phyloP scores from a whole-genome alignment of 2,329 filamentous ascomycete genomes.

The Exophiala spinifera region DNA sequence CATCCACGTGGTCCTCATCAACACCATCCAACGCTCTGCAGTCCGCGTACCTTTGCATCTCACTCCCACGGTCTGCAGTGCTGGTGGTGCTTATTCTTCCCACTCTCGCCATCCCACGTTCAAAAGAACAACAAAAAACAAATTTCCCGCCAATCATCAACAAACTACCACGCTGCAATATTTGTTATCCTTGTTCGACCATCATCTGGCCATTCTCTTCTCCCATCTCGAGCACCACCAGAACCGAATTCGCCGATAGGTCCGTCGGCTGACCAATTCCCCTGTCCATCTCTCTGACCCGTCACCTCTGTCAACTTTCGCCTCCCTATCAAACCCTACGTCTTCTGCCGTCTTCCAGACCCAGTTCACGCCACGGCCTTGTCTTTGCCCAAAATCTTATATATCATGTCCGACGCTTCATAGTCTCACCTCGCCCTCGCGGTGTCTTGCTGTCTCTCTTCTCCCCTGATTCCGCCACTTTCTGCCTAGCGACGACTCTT shows the following conservation, averaged over 20 bases:
- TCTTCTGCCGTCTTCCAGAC: background rate
- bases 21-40: background rate
- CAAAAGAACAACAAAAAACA: background rate
- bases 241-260: conserved; percentile 1
- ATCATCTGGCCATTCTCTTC: background rate
- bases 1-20: conserved; percentile 17
- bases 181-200: conserved; percentile 1
- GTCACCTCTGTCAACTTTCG: conserved; percentile 6
- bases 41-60: no score
- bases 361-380: no score
- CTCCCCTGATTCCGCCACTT: background rate
- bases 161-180: background rate
- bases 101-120: background rate
- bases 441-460: conserved; percentile 4
- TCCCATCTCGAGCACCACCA: background rate
- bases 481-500: no score
- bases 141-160: conserved; percentile 4
- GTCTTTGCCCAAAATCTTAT: conserved; percentile 1
- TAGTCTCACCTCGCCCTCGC: conserved; percentile 21
- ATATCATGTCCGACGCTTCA: conserved; percentile 16
- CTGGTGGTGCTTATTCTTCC: no score
- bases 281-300: conserved; percentile 1
- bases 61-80: no score
- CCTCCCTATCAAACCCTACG: background rate
- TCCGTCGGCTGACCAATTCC: conserved; percentile 14